Evolutionary conservation across 169 alveolate genomes (phyloP).

Genomic region (Neospora caninum): DNA sequence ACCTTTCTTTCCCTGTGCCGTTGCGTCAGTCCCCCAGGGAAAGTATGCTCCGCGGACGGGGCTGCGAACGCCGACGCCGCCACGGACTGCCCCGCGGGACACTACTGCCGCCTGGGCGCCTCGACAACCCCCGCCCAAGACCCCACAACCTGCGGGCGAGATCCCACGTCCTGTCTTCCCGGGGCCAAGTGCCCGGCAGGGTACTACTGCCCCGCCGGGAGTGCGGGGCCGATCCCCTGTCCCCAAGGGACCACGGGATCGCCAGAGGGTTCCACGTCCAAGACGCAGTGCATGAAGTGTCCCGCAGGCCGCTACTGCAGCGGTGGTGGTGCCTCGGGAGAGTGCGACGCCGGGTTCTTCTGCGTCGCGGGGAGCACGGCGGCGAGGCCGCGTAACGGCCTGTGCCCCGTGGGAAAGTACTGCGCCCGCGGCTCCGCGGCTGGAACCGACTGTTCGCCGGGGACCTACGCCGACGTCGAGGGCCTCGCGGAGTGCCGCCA

Average conservation of each 20-base stretch:
- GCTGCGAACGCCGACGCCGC: not conserved
- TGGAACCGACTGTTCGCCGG: not conserved
- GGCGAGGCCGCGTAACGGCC: not conserved
- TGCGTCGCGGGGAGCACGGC: not conserved
- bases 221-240: not conserved
- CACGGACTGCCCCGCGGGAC: conserved; percentile 75
- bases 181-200: conserved; percentile 31
- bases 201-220: conserved; percentile 31
- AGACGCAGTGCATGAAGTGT: not conserved
- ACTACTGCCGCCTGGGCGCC: conserved; percentile 65
- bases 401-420: not conserved
- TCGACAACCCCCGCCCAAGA: conserved; percentile 15
- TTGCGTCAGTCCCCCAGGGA: conserved; percentile 36
- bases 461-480: conserved; percentile 28
- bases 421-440: not conserved
- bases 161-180: not conserved
- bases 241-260: conserved; percentile 16
- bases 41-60: not conserved
- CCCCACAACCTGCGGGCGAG: not conserved
- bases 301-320: conserved; percentile 26
- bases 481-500: not conserved
- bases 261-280: not conserved
- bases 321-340: not conserved
- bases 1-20: not conserved
- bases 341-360: conserved; percentile 26